Conservation (phyloP, 495 filamentous ascomycete genomes). For the Beverwykella pulmonaria region DNA sequence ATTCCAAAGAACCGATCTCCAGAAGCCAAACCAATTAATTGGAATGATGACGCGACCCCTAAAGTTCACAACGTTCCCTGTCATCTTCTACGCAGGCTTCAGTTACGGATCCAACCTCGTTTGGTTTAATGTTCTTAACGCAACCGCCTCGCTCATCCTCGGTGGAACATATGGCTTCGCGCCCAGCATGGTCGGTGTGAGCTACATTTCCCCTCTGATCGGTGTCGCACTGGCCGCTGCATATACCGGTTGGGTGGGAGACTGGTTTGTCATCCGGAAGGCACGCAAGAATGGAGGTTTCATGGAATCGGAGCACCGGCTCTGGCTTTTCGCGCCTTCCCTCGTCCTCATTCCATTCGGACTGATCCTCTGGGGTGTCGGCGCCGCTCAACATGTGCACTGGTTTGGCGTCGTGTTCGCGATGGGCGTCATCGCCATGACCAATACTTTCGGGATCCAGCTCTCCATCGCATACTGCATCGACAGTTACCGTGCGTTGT, state of each 20-base stretch:
- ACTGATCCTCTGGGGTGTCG: conserved; percentile 69
- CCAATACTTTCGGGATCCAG: conserved; percentile 61
- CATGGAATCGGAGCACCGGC: conserved; percentile 62
- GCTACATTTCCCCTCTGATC: conserved; percentile 61
- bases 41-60: conserved; percentile 56
- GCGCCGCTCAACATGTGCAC: conserved; percentile 55
- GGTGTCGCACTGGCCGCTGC: conserved; percentile 54
- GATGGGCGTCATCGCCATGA: conserved; percentile 61
- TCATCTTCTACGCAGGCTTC: conserved; percentile 68
- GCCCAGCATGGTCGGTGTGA: conserved; percentile 64
- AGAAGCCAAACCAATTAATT: conserved; percentile 50
- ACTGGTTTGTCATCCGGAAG: conserved; percentile 60
- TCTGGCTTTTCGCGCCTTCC: conserved; percentile 63
- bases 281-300: conserved; percentile 65
- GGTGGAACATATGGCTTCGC: conserved; percentile 59
- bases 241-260: conserved; percentile 60
- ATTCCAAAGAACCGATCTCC: conserved; percentile 33
- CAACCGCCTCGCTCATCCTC: conserved; percentile 64
- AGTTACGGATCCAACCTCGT: conserved; percentile 66
- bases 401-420: conserved; percentile 61
- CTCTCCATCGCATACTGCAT: conserved; percentile 65
- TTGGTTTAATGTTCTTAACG: conserved; percentile 70
- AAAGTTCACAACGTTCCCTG: conserved; percentile 58
- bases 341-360: conserved; percentile 59
- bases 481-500: conserved; percentile 65